Base-by-base conservation (phyloP, 768 basidiomycete species). In the Suillus tomentosus region DNA sequence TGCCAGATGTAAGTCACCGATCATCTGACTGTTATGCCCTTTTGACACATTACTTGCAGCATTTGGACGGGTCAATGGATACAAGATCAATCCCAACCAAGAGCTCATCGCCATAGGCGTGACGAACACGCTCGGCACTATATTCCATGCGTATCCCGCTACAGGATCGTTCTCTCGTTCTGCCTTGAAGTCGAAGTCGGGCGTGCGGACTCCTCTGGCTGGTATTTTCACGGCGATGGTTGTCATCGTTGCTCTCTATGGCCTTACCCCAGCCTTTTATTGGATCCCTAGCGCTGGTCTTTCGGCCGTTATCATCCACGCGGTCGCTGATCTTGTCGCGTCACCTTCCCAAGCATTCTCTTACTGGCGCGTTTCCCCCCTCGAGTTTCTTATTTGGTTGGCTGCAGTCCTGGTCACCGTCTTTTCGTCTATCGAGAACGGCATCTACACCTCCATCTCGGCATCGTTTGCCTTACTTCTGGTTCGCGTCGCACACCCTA, bases 141-240 rank as follows among this genome's bases (percentile, higher is more conserved):
- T 92, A 68, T 98, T 99, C 76, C 85, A 78, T 60, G 96, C 95
- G 0, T 99, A 97, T 75, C 96, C 97, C 10, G 94, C 96, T 0
- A 99, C 97, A 14, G 97, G 97, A 2, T 98, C 96, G 1, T 99
- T 99, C 85, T 97, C 96, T 45, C 92, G 97, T n/a, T 92, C 95
- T 3, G 97, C 97, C 2, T 81, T 99, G 72, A 95, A 97, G 78
- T 88, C 92, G 37, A 98, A 96, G 76, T 96, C 94, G 0, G 97
- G 97, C 56, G 96, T 99, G n/a, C 87, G 96, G 60, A 99, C 97
- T 3, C 97, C 97, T 9, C 82, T 89, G 11, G 95, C 92, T 13
- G 97, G 97, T 63, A 82, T 95, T 64, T 73, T 91, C 68, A 91
- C 94, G 24, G 90, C 93, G 34, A 74, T 96, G 43, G 88, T 96